Percentiles rank a stretch among this genome's conserved stretches.
These are phyloP conservation scores for Aspergillus chevalieri DNA, from an alignment of 2,329 filamentous ascomycete species.

Conservation along the genomic window DNA sequence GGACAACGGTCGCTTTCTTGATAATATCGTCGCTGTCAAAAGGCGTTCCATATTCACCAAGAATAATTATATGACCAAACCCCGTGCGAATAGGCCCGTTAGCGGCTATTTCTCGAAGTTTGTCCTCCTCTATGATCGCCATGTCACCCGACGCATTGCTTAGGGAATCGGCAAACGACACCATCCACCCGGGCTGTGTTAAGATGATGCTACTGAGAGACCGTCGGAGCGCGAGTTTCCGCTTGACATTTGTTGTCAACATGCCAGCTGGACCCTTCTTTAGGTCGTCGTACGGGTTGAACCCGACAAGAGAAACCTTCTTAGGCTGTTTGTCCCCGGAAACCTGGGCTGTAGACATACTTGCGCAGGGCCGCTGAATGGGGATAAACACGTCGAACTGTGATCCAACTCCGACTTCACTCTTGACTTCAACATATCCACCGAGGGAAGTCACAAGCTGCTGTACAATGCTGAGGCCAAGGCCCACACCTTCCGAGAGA, in stretches of 20 bases:
- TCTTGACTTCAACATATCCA: constrained; percentile 52
- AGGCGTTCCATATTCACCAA: constrained; percentile 10
- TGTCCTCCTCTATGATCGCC: constrained; percentile 22
- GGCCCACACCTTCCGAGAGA: constrained; percentile 54
- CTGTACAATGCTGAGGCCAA: constrained; percentile 59
- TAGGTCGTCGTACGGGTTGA: constrained; percentile 19
- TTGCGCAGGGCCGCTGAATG: constrained; percentile 5
- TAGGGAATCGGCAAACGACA: constrained; percentile 20
- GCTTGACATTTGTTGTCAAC: constrained; percentile 20
- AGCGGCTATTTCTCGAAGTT: constrained; percentile 9
- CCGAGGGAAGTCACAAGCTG: constrained; percentile 51
- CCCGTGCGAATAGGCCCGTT: constrained; percentile 5
- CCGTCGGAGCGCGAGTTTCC: constrained; percentile 21
- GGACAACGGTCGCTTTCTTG: constrained; percentile 13
- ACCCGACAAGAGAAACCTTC: constrained; percentile 20
- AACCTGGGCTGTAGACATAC: neutral
- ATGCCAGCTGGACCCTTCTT: constrained; percentile 16
- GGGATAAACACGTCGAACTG: constrained; percentile 25
- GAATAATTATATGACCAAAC: constrained; percentile 17
- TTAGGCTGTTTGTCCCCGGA: neutral
- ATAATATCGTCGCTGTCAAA: constrained; percentile 5
- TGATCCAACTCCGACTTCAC: constrained; percentile 24
- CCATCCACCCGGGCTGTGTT: constrained; percentile 17
- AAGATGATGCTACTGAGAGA: constrained; percentile 20
- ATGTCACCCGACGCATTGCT: constrained; percentile 19